These are phyloP conservation scores for Aspergillus sclerotiicarbonarius DNA, from an alignment of 495 filamentous ascomycete species.

Conservation along the genomic window DNA sequence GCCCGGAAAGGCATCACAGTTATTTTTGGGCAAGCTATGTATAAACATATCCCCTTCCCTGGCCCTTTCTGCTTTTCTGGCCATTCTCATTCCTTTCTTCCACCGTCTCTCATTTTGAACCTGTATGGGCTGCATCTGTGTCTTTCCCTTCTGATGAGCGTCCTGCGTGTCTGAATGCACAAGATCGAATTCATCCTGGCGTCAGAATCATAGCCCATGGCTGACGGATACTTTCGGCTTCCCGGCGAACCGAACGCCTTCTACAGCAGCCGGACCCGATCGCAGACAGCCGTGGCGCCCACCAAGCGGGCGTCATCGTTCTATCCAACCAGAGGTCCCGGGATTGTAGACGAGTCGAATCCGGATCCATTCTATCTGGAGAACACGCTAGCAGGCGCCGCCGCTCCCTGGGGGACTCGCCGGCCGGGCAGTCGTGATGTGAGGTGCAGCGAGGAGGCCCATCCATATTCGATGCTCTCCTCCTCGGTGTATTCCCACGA, in stretches of 20 bases:
- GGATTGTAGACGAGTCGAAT: slow-evolving; percentile 40
- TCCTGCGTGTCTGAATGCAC: slow-evolving; percentile 9
- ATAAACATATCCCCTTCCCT: slow-evolving; percentile 43
- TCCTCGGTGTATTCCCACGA: slow-evolving; percentile 28
- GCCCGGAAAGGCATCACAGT: slow-evolving; percentile 11
- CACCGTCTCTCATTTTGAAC: slow-evolving; percentile 8
- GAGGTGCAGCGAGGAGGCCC: slow-evolving; percentile 32
- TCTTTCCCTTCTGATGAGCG: slow-evolving; percentile 12
- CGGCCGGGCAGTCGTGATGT: slow-evolving; percentile 34
- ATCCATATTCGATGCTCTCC: slow-evolving; percentile 38
- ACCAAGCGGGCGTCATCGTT: slow-evolving; percentile 38
- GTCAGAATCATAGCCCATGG: slow-evolving; percentile 41
- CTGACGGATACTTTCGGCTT: slow-evolving; percentile 35
- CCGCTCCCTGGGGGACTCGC: slow-evolving; percentile 29
- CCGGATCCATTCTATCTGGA: slow-evolving; percentile 49
- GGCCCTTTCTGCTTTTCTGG: slow-evolving; percentile 20
- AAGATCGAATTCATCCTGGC: not conserved
- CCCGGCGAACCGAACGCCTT: slow-evolving; percentile 38
- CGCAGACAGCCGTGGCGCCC: slow-evolving; percentile 34
- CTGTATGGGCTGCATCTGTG: slow-evolving; percentile 1
- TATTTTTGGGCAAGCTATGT: slow-evolving; percentile 29
- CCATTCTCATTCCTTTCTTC: slow-evolving; percentile 13
- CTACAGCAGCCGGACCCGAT: slow-evolving; percentile 33
- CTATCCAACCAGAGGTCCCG: slow-evolving; percentile 28
- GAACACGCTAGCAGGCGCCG: slow-evolving; percentile 32